Evolutionary conservation across 2,329 filamentous ascomycete genomes (phyloP).

Genomic region (Fusarium veterinarium): DNA sequence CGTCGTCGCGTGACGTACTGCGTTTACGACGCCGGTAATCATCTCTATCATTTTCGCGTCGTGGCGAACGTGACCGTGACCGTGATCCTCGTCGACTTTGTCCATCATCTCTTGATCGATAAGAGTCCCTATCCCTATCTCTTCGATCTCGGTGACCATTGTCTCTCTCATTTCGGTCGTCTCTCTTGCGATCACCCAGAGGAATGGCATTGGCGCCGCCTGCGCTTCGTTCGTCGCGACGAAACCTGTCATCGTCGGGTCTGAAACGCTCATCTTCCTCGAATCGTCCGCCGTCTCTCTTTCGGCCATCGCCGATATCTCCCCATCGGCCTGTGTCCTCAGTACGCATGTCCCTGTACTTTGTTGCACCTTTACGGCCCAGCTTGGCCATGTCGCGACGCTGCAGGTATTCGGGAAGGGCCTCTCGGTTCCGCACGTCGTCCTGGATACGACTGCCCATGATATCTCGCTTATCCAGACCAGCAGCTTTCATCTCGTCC

Average conservation of each 20-base stretch:
- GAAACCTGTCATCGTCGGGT: slow-evolving; percentile 67
- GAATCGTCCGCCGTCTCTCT: slow-evolving; percentile 47
- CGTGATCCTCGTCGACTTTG: slow-evolving; percentile 41
- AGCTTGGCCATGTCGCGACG: slow-evolving; percentile 93
- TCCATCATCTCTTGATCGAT: slow-evolving; percentile 40
- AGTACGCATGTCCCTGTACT: slow-evolving; percentile 86
- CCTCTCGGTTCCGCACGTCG: slow-evolving; percentile 82
- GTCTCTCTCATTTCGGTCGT: slow-evolving; percentile 45
- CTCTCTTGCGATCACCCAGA: slow-evolving; percentile 60
- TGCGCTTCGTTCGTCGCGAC: slow-evolving; percentile 56
- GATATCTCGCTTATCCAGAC: slow-evolving; percentile 82
- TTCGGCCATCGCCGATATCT: slow-evolving; percentile 65
- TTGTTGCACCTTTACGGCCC: slow-evolving; percentile 89
- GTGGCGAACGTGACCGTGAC: slow-evolving; percentile 66
- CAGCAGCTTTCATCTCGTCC: slow-evolving; percentile 79
- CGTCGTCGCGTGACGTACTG: slow-evolving; percentile 65
- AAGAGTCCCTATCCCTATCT: slow-evolving; percentile 24
- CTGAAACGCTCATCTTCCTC: slow-evolving; percentile 74
- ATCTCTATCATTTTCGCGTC: slow-evolving; percentile 56
- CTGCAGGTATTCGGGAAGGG: slow-evolving; percentile 91
- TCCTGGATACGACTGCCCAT: slow-evolving; percentile 88
- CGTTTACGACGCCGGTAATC: slow-evolving; percentile 66
- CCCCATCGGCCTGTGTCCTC: slow-evolving; percentile 95
- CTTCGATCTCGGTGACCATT: slow-evolving; percentile 38
- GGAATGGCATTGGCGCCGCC: slow-evolving; percentile 79